phyloP scores from a whole-genome alignment of 1,284 basidiomycete genomes.

The Malassezia equina region DNA sequence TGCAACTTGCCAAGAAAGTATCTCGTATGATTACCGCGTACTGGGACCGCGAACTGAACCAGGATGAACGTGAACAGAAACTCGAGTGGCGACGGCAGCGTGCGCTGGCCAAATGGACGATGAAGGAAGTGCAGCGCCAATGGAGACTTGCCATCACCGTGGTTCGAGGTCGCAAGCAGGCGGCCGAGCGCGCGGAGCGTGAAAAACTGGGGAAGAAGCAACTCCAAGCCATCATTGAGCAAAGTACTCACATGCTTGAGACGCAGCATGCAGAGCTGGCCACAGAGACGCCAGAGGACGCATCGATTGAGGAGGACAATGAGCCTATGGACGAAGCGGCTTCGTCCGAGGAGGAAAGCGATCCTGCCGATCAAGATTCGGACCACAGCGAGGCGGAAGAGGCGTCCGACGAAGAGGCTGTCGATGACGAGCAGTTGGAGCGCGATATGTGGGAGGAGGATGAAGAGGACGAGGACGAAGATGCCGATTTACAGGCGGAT shows the following conservation, averaged over 20 bases:
- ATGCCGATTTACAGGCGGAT: slow-evolving; percentile 52
- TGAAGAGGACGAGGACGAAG: slow-evolving; percentile 52
- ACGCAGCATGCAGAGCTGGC: slow-evolving; percentile 52
- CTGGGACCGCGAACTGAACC: slow-evolving; percentile 61
- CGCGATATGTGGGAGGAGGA: slow-evolving; percentile 42
- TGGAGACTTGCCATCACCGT: slow-evolving; percentile 86
- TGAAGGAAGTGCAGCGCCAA: slow-evolving; percentile 63
- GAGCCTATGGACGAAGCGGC: slow-evolving; percentile 15
- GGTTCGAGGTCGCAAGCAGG: slow-evolving; percentile 61
- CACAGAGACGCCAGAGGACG: slow-evolving; percentile 24
- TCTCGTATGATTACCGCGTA: slow-evolving; percentile 64
- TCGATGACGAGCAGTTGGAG: slow-evolving; percentile 31
- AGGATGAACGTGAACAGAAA: slow-evolving; percentile 57
- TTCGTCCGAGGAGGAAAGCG: no score
- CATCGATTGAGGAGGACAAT: slow-evolving; percentile 16
- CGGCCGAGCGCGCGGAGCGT: slow-evolving; percentile 57
- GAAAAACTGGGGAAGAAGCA: slow-evolving; percentile 66
- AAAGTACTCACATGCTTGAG: slow-evolving; percentile 75
- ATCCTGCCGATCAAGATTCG: no score
- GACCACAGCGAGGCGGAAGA: not conserved
- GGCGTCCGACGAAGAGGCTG: not conserved
- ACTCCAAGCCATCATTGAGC: slow-evolving; percentile 77
- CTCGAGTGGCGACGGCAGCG: slow-evolving; percentile 63
- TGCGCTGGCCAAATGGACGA: slow-evolving; percentile 61
- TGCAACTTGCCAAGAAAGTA: slow-evolving; percentile 52